These are phyloP conservation scores for Daldinia vernicosa DNA, from an alignment of 495 filamentous ascomycete genomes.

Conservation along the genomic window DNA sequence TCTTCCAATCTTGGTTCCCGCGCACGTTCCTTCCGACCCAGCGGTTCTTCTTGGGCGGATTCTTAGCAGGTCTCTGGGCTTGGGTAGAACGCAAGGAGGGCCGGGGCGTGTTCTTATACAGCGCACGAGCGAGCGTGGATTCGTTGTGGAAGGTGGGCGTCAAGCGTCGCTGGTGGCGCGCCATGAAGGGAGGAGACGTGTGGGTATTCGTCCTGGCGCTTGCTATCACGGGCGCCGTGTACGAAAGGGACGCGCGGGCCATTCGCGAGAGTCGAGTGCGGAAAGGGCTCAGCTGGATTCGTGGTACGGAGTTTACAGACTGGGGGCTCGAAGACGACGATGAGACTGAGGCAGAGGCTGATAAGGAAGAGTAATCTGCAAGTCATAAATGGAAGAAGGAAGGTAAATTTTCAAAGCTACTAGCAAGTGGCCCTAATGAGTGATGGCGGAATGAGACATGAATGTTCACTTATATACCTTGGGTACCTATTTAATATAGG, in stretches of 20 bases:
- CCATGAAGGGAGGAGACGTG: slow-evolving; percentile 82
- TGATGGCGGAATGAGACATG: slow-evolving; percentile 1
- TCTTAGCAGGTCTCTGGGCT: slow-evolving; percentile 83
- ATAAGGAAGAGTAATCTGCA: slow-evolving; percentile 30
- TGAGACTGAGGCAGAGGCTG: slow-evolving; percentile 36
- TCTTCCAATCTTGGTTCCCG: slow-evolving; percentile 82
- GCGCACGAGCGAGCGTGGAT: slow-evolving; percentile 76
- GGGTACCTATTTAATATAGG: not conserved
- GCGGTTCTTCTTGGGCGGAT: slow-evolving; percentile 88
- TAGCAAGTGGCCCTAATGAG: not conserved
- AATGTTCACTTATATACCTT: not conserved
- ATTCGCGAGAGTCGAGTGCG: slow-evolving; percentile 73
- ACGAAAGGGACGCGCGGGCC: slow-evolving; percentile 73
- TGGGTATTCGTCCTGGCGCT: slow-evolving; percentile 80
- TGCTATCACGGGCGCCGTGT: slow-evolving; percentile 79
- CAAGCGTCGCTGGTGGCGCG: slow-evolving; percentile 84
- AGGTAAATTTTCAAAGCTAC: not conserved
- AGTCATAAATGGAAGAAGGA: not conserved
- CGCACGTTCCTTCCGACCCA: slow-evolving; percentile 77
- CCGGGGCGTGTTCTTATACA: slow-evolving; percentile 72
- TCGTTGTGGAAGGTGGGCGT: slow-evolving; percentile 88
- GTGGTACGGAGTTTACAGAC: slow-evolving; percentile 65
- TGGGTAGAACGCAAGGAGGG: slow-evolving; percentile 72
- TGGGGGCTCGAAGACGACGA: slow-evolving; percentile 55
- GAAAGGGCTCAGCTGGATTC: slow-evolving; percentile 76